phyloP scores from a whole-genome alignment of 352 stramenopile species.

The Globisporangium splendens region DNA sequence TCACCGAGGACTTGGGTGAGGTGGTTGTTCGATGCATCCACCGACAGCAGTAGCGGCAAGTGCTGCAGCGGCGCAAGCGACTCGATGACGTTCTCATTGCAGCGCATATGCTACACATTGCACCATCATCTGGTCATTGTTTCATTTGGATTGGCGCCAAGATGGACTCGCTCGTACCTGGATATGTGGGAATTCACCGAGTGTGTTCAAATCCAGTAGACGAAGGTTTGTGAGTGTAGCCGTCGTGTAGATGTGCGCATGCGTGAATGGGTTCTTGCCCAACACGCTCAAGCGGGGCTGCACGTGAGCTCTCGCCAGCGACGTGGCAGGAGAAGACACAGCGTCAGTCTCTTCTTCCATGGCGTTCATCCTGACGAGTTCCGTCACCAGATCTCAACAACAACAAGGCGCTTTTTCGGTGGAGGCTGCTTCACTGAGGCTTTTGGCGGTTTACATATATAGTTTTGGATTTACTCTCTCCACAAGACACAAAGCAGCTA shows the following conservation, averaged over 20 bases:
- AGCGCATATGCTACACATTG: conserved; percentile 46
- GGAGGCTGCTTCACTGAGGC: no score
- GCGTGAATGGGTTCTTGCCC: conserved; percentile 61
- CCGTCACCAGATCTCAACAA: no score
- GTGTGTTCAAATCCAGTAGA: conserved; percentile 35
- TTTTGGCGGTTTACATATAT: no score
- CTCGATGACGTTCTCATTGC: conserved; percentile 43
- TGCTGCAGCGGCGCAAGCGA: conserved; percentile 42
- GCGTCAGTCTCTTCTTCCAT: conserved; percentile 17
- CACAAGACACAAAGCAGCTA: no score
- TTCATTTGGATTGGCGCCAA: no score
- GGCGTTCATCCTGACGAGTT: background rate
- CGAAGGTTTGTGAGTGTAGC: conserved; percentile 33
- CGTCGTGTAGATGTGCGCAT: conserved; percentile 62
- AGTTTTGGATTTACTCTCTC: no score
- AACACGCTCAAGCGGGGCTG: conserved; percentile 41
- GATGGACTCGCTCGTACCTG: conserved; percentile 34
- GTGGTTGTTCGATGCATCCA: conserved; percentile 59
- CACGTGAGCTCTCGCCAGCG: conserved; percentile 31
- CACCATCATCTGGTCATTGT: background rate
- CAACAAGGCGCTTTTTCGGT: no score
- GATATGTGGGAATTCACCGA: conserved; percentile 49
- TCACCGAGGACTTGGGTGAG: conserved; percentile 46
- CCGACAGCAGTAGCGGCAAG: conserved; percentile 45
- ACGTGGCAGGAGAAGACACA: conserved; percentile 4